Percentiles rank a stretch among this genome's conserved stretches.
phyloP scores from a whole-genome alignment of 345 rosid genomes.

The Eucalyptus marginata region DNA sequence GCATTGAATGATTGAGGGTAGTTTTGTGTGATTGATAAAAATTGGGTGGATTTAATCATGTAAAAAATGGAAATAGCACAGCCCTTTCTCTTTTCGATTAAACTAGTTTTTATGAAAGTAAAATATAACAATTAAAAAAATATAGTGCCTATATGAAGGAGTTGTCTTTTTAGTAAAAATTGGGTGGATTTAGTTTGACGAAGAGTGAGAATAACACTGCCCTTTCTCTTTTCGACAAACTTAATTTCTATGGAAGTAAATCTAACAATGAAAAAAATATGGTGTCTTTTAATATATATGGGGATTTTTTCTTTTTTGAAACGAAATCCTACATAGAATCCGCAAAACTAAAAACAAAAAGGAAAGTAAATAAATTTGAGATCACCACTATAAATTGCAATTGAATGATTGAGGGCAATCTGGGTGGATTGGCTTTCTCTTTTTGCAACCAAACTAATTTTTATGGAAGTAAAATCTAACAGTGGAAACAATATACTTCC shows the following conservation, averaged over 20 bases:
- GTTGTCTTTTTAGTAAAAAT: neutral
- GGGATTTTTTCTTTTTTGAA: neutral
- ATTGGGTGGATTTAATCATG: rapidly evolving
- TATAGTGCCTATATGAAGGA: no score
- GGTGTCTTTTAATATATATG: neutral
- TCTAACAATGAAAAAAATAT: neutral
- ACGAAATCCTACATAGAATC: neutral
- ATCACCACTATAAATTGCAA: no score
- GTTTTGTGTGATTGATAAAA: no score
- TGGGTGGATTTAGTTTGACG: neutral
- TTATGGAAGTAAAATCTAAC: neutral
- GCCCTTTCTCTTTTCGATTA: rapidly evolving
- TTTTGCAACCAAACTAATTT: no score
- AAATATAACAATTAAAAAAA: no score
- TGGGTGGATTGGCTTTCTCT: neutral
- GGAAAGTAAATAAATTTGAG: neutral
- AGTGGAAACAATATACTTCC: neutral
- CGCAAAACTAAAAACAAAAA: no score
- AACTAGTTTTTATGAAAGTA: rapidly evolving
- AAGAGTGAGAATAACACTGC: neutral
- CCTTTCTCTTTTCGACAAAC: neutral
- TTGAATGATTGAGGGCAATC: no score
- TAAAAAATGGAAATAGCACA: neutral
- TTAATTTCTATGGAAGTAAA: neutral
- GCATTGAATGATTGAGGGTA: neutral